Percentiles rank a stretch among this genome's conserved stretches.
phyloP scores from a whole-genome alignment of 768 basidiomycete species.

The Gloeopeniophorella convolvens region DNA sequence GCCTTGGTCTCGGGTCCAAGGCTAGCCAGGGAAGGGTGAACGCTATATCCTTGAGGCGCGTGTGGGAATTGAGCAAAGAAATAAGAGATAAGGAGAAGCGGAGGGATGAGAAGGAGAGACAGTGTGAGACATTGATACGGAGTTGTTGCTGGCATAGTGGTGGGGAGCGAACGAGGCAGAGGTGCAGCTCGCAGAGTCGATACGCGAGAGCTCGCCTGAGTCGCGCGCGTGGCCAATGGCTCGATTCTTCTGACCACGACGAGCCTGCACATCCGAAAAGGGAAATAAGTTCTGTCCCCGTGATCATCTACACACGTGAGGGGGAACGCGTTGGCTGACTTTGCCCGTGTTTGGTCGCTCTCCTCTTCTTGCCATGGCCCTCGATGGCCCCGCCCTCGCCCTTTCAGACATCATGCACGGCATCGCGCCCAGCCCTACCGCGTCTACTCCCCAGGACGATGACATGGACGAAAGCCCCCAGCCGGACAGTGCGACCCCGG shows the following conservation, averaged over 20 bases:
- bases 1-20: conserved; percentile 48
- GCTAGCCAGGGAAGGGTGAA: conserved; percentile 55
- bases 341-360: conserved; percentile 28
- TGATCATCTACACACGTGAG: conserved; percentile 31
- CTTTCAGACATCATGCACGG: conserved; percentile 52
- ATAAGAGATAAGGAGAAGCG: conserved; percentile 53
- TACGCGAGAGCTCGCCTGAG: no score
- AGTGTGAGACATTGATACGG: conserved; percentile 38
- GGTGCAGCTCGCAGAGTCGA: not conserved
- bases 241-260: not conserved
- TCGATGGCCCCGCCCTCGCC: conserved; percentile 36
- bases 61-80: conserved; percentile 61
- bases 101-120: conserved; percentile 52
- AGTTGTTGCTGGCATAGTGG: conserved; percentile 23
- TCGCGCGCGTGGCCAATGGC: not conserved
- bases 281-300: conserved; percentile 22
- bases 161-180: not conserved
- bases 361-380: conserved; percentile 25
- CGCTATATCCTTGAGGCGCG: conserved; percentile 42
- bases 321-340: conserved; percentile 21
- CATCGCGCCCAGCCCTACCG: conserved; percentile 43
- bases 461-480: conserved; percentile 17
- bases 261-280: not conserved
- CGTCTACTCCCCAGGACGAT: conserved; percentile 26
- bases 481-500: conserved; percentile 28